These are phyloP conservation scores for Trapa bicornis DNA, from an alignment of 345 rosid species.

Conservation along the genomic window DNA sequence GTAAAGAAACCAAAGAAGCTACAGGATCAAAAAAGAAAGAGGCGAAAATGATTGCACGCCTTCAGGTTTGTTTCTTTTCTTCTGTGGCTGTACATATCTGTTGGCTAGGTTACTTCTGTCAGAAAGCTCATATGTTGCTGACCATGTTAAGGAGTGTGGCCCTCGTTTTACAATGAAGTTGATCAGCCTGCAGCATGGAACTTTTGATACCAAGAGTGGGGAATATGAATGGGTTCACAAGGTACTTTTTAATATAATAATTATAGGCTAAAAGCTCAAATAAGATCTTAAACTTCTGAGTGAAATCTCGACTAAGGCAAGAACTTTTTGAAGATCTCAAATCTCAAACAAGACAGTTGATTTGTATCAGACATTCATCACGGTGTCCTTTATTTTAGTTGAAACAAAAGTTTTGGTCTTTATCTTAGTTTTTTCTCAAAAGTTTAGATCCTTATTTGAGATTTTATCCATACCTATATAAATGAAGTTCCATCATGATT, in stretches of 20 bases:
- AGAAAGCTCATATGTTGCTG: neutral
- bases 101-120: too few species aligned
- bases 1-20: slow-evolving; percentile 41
- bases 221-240: slow-evolving; percentile 92
- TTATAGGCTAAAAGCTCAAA: too few species aligned
- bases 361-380: too few species aligned
- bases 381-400: too few species aligned
- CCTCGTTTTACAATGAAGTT: slow-evolving; percentile 82
- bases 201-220: slow-evolving; percentile 71
- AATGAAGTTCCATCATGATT: neutral
- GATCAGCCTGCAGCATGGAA: slow-evolving; percentile 74
- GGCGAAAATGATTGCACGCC: slow-evolving; percentile 47
- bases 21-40: slow-evolving; percentile 35
- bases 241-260: neutral
- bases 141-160: slow-evolving; percentile 60
- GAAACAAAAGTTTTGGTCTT: too few species aligned
- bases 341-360: too few species aligned
- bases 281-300: too few species aligned
- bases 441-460: too few species aligned
- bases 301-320: too few species aligned
- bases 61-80: slow-evolving; percentile 40
- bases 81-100: neutral
- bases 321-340: too few species aligned
- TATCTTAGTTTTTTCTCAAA: too few species aligned
- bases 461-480: too few species aligned